These are phyloP conservation scores for Colletotrichum tofieldiae DNA, from an alignment of 2,329 filamentous ascomycete genomes.

Conservation along the genomic window DNA sequence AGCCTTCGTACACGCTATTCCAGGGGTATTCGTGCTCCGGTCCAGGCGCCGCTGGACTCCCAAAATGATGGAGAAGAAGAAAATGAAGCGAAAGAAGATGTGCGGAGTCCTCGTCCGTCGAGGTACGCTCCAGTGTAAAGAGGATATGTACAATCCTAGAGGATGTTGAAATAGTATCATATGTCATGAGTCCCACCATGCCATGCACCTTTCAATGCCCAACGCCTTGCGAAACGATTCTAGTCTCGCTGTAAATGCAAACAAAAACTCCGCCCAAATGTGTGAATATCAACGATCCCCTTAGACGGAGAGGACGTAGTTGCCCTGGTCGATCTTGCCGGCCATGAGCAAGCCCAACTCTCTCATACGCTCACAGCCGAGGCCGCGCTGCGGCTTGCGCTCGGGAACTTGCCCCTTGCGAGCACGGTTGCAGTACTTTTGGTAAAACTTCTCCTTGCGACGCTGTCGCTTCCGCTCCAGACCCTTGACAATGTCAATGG, in stretches of 20 bases:
- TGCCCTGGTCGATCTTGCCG: conserved; percentile 81
- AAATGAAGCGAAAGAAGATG: conserved; percentile 39
- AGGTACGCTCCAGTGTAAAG: conserved; percentile 31
- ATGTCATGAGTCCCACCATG: conserved; percentile 46
- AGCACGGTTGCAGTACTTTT: conserved; percentile 89
- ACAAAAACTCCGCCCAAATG: conserved; percentile 18
- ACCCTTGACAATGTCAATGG: conserved; percentile 97
- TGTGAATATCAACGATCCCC: conserved; percentile 23
- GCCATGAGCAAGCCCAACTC: conserved; percentile 91
- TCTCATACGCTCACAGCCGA: conserved; percentile 91
- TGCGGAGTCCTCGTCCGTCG: conserved; percentile 30
- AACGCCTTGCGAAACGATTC: conserved; percentile 39
- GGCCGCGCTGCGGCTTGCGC: conserved; percentile 82
- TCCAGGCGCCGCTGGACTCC: conserved; percentile 38
- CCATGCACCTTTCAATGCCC: conserved; percentile 39
- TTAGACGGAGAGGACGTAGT: conserved; percentile 83
- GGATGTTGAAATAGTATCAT: conserved; percentile 42
- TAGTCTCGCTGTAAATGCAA: conserved; percentile 31
- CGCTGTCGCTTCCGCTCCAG: conserved; percentile 95
- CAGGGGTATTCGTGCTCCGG: conserved; percentile 43
- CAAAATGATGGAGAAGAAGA: conserved; percentile 18
- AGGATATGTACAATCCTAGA: conserved; percentile 44
- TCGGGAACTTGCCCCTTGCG: conserved; percentile 76
- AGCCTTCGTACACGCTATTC: conserved; percentile 42
- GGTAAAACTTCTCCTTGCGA: conserved; percentile 91